Evolutionary conservation across 345 rosid genomes (phyloP).

Genomic region (Turritis glabra): DNA sequence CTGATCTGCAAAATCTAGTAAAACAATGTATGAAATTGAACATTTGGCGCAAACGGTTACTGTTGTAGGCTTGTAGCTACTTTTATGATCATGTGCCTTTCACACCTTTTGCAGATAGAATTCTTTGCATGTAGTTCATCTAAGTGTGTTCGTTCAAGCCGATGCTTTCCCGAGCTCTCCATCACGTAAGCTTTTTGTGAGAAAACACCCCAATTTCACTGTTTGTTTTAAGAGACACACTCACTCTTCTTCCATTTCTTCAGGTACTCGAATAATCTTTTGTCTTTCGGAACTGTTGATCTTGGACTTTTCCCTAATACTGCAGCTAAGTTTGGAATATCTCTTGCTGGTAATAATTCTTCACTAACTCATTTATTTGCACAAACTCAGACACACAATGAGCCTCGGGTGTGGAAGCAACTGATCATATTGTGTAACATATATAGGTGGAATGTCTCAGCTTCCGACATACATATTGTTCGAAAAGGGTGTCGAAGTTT

Average conservation of each 20-base stretch:
- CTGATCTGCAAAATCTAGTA: background rate
- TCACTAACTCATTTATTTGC: background rate
- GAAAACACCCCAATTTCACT: background rate
- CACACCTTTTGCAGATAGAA: constrained; percentile 61
- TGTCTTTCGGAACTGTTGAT: constrained; percentile 85
- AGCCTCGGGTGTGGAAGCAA: background rate
- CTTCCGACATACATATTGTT: constrained; percentile 86
- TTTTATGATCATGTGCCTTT: constrained; percentile 10
- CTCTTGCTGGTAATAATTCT: constrained; percentile 58
- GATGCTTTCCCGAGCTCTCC: constrained; percentile 78
- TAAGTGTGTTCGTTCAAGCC: constrained; percentile 64
- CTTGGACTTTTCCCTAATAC: constrained; percentile 92
- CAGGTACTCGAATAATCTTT: constrained; percentile 82
- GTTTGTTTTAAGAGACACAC: constrained; percentile 6
- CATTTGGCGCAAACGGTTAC: background rate
- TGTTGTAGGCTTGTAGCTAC: background rate
- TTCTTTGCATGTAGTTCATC: constrained; percentile 61
- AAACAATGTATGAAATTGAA: background rate
- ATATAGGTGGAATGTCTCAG: constrained; percentile 67
- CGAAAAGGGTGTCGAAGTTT: constrained; percentile 73
- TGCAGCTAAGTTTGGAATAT: constrained; percentile 84
- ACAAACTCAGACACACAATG: background rate
- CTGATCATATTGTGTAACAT: constrained; percentile 26
- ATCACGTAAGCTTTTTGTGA: constrained; percentile 52
- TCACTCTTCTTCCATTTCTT: constrained; percentile 13